Conservation (phyloP, 805 yeast genomes). For the Suhomyces pyralidae region DNA sequence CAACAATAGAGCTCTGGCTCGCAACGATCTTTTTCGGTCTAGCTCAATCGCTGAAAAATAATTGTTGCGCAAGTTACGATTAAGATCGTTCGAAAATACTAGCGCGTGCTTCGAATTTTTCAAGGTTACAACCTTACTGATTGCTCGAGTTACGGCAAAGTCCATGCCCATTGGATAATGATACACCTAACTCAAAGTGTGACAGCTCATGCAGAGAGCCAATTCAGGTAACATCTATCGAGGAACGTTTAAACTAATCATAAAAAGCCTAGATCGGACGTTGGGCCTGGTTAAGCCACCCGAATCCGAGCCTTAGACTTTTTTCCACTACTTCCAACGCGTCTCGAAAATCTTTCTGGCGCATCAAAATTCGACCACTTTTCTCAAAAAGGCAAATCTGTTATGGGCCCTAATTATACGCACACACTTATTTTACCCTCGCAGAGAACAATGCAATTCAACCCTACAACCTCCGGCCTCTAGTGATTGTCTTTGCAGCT, state of each 20-base stretch:
- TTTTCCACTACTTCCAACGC: neutral
- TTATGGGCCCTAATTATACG: neutral
- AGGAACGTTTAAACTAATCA: neutral
- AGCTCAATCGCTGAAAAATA: neutral
- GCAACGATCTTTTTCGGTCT: neutral
- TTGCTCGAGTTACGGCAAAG: neutral
- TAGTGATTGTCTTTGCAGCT: neutral
- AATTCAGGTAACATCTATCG: no score
- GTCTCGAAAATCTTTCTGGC: neutral
- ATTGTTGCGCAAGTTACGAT: neutral
- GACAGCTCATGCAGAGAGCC: neutral
- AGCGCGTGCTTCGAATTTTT: neutral
- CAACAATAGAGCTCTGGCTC: neutral
- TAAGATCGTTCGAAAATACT: neutral
- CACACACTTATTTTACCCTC: neutral
- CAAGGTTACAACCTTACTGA: neutral
- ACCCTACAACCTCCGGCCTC: neutral
- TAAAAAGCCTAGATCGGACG: neutral
- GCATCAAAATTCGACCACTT: neutral
- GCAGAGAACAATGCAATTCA: neutral
- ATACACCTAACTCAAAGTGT: neutral
- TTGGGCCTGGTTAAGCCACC: neutral
- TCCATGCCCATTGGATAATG: neutral
- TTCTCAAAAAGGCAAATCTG: constrained; percentile 1
- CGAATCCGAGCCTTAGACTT: neutral